Base-by-base conservation (phyloP, 2,329 filamentous ascomycete genomes). In the Clarireedia hainanense region DNA sequence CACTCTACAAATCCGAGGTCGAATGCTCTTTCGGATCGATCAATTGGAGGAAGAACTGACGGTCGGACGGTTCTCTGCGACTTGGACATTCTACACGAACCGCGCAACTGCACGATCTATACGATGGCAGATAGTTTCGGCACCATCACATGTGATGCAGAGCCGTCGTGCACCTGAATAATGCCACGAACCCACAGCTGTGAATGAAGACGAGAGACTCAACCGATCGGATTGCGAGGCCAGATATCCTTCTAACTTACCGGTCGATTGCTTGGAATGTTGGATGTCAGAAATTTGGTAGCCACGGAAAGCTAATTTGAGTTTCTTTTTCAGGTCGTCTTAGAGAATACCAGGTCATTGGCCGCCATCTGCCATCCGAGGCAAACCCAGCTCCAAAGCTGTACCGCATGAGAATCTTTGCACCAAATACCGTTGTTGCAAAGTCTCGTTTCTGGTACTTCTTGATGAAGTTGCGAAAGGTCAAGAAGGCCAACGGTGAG, bases 381-480 rank as follows among this genome's bases (percentile, higher is more conserved):
- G 83, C 88, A 75, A 95, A 96, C 84, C 91, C 92, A 73, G 90
- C 89, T 72, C 94, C 94, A 71, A 92, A 94, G 82, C 88, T 99
- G 78, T 99, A 97, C 87, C 91, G 94, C 79, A 99, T 99, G 94
- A 91, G 91, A 77, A 96, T 99, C 78, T 99, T 99, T 77, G 94
- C 94, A 68, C 89, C 91, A 70, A 99, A 99, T 81, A 83, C 86
- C 72, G 94, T 96, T 69, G 91, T 99, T 72, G 94, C 95, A 75
- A 99, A 99, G 88, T 96, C 91, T 75, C 89, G 94, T 74, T 99
- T 96, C 88, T 99, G 95, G 95, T 99, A 99, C 85, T 99, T 99
- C 85, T 81, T 99, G 77, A 90, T 91, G 79, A 95, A 95, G 84
- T 85, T 99, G 73, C 87, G 89, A 76, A 99, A 99, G 87, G 91